Evolutionary conservation across 352 stramenopile genomes (phyloP).

Genomic region (Poterioochromonas sp.): DNA sequence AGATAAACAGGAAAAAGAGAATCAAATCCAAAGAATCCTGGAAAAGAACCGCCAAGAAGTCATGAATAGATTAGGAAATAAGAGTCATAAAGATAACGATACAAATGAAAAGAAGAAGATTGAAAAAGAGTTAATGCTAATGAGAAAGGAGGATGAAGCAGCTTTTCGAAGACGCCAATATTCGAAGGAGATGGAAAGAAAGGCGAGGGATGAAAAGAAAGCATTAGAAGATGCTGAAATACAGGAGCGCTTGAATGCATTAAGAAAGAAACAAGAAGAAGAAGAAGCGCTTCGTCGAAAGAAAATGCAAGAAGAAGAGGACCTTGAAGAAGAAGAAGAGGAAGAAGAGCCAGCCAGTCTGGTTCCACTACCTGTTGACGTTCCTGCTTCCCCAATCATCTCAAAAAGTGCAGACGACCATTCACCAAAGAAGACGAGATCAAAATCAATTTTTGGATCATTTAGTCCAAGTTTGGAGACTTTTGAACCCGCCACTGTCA

Average conservation of each 20-base stretch:
- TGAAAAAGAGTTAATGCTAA: neutral
- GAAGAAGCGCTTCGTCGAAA: neutral
- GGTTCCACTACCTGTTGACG: no score
- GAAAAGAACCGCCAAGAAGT: neutral
- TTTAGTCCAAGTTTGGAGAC: no score
- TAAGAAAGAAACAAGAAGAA: neutral
- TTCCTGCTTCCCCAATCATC: no score
- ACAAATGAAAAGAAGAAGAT: neutral
- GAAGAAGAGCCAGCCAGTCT: no score
- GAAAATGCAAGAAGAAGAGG: neutral
- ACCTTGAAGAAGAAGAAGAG: neutral
- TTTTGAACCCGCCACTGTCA: no score
- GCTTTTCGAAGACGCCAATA: neutral
- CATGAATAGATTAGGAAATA: neutral
- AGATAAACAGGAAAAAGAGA: conserved; percentile 5
- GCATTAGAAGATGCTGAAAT: neutral
- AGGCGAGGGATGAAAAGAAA: no score
- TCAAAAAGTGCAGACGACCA: no score
- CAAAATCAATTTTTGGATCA: no score
- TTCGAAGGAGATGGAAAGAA: neutral
- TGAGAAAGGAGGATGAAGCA: neutral
- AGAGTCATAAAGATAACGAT: neutral
- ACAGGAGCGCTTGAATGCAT: neutral
- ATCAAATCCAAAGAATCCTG: neutral
- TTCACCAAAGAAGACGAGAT: no score